phyloP scores from a whole-genome alignment of 176 grass and related monocot genomes.

The Guadua angustifolia region DNA sequence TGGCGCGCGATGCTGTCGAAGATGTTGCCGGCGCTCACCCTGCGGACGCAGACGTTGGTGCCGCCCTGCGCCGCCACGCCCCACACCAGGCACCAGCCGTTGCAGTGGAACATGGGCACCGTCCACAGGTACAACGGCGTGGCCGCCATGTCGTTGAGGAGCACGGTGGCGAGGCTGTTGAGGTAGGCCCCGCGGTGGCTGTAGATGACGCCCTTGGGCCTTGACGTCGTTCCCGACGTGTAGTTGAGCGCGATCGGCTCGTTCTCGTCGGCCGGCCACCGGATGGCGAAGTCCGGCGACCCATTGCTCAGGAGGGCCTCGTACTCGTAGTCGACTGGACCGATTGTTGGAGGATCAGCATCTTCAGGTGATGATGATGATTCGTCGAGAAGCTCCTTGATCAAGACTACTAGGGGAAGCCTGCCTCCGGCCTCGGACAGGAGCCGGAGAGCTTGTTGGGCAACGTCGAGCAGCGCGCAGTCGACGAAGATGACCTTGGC shows the following conservation, averaged over 20 bases:
- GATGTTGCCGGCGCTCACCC: slow-evolving; percentile 51
- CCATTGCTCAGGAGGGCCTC: slow-evolving; percentile 51
- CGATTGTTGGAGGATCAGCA: neutral
- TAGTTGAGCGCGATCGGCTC: slow-evolving; percentile 81
- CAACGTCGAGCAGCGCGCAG: slow-evolving; percentile 50
- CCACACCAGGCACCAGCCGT: slow-evolving; percentile 82
- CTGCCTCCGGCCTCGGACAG: slow-evolving; percentile 40
- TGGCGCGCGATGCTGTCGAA: slow-evolving; percentile 53
- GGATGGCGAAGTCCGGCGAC: slow-evolving; percentile 37
- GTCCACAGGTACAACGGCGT: slow-evolving; percentile 78
- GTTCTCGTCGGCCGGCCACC: slow-evolving; percentile 73
- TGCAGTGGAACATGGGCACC: slow-evolving; percentile 94
- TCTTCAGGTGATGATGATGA: neutral
- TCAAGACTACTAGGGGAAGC: slow-evolving; percentile 50
- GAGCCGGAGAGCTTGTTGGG: slow-evolving; percentile 55
- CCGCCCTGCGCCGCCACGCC: slow-evolving; percentile 79
- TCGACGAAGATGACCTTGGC: slow-evolving; percentile 79
- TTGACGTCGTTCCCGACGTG: slow-evolving; percentile 80
- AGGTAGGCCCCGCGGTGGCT: slow-evolving; percentile 76
- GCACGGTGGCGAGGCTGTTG: slow-evolving; percentile 55
- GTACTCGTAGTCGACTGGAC: slow-evolving; percentile 44
- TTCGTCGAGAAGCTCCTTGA: slow-evolving; percentile 53
- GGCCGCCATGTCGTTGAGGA: slow-evolving; percentile 53
- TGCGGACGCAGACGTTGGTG: slow-evolving; percentile 65
- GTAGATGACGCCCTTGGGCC: slow-evolving; percentile 85